phyloP scores from a whole-genome alignment of 371 early-diverging fungal genomes.

The Rhizomucor pusillus region DNA sequence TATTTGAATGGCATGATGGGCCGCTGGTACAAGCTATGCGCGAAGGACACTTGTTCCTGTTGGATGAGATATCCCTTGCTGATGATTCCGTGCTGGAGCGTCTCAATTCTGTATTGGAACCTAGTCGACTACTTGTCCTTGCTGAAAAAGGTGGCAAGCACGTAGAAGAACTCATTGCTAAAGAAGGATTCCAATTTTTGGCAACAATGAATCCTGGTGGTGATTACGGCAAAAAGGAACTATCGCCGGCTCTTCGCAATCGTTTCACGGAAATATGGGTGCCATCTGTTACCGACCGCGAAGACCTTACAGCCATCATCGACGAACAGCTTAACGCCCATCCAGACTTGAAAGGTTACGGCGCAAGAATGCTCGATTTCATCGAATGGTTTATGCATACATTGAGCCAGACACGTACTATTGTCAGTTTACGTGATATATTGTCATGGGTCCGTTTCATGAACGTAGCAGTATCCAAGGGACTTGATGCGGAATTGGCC shows the following conservation, averaged over 20 bases:
- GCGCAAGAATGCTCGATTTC: conserved; percentile 50
- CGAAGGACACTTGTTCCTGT: conserved; percentile 91
- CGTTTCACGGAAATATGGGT: conserved; percentile 99
- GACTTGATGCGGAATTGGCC: conserved; percentile 39
- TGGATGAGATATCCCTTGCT: conserved; percentile 99
- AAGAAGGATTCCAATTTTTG: conserved; percentile 85
- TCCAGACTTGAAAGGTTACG: conserved; percentile 43
- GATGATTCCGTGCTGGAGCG: conserved; percentile 99
- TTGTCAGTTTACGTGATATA: conserved; percentile 87
- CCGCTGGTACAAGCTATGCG: conserved; percentile 94
- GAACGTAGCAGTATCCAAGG: conserved; percentile 42
- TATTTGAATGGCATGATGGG: conserved; percentile 97
- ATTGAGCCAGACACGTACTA: conserved; percentile 42
- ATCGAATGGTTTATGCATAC: conserved; percentile 57
- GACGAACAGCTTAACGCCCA: conserved; percentile 51
- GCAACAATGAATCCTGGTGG: conserved; percentile 99
- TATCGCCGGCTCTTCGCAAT: conserved; percentile 98
- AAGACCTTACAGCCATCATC: conserved; percentile 81
- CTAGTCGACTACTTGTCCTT: conserved; percentile 84
- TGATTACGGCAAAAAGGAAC: conserved; percentile 99
- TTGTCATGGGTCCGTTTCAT: conserved; percentile 93
- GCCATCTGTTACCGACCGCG: conserved; percentile 75
- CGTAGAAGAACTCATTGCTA: conserved; percentile 73
- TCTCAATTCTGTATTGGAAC: conserved; percentile 97
- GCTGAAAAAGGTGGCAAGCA: conserved; percentile 89